These are phyloP conservation scores for Arthroderma sp. DNA, from an alignment of 2,329 filamentous ascomycete genomes.

Conservation along the genomic window DNA sequence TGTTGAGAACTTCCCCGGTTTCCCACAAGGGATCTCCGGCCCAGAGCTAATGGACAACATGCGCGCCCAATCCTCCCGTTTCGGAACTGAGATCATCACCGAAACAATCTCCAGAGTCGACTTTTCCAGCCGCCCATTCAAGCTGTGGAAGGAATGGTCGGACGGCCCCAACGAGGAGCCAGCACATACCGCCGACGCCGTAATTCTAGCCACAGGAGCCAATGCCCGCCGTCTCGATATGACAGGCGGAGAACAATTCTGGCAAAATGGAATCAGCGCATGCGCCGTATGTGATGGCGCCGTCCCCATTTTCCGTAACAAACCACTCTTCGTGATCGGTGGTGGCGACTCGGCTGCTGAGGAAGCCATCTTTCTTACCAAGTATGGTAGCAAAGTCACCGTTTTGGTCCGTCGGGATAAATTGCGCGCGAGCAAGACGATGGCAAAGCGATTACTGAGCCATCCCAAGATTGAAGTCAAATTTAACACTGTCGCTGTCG, in stretches of 20 bases:
- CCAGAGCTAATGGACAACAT: slow-evolving; percentile 88
- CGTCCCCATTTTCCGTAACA: slow-evolving; percentile 93
- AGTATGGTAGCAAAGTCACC: slow-evolving; percentile 90
- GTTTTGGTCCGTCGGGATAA: slow-evolving; percentile 81
- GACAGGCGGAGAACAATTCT: slow-evolving; percentile 84
- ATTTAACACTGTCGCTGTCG: slow-evolving; percentile 68
- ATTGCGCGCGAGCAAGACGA: slow-evolving; percentile 78
- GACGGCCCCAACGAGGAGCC: slow-evolving; percentile 56
- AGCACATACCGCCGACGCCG: slow-evolving; percentile 69
- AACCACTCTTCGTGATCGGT: slow-evolving; percentile 88
- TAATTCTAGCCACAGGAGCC: slow-evolving; percentile 92
- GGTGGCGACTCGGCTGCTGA: slow-evolving; percentile 95
- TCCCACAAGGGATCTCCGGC: slow-evolving; percentile 79
- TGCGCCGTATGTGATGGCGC: slow-evolving; percentile 97
- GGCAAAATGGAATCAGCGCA: slow-evolving; percentile 92
- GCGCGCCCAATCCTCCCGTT: slow-evolving; percentile 78
- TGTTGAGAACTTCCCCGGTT: slow-evolving; percentile 95
- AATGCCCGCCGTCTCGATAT: slow-evolving; percentile 75
- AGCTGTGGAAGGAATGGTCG: slow-evolving; percentile 81
- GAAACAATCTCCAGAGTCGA: slow-evolving; percentile 88
- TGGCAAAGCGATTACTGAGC: slow-evolving; percentile 68
- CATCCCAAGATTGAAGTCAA: slow-evolving; percentile 84
- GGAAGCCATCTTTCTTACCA: slow-evolving; percentile 93
- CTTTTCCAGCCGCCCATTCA: slow-evolving; percentile 72
- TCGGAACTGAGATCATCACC: slow-evolving; percentile 83